Base-by-base conservation (phyloP, 257 asterid genomes). In the Linaria vulgaris region DNA sequence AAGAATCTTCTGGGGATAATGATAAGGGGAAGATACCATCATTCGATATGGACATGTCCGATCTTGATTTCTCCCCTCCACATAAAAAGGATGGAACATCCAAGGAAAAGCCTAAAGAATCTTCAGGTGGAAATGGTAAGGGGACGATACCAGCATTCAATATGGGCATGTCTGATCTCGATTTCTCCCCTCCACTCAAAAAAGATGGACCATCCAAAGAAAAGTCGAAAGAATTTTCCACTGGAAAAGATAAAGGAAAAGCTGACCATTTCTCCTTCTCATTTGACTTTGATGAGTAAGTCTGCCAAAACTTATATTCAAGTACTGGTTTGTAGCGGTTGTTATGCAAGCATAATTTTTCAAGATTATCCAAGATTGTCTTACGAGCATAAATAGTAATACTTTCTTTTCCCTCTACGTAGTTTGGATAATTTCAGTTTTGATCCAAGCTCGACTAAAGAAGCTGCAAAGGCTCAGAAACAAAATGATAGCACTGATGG, bases 271-370 rank as follows among this genome's bases (percentile, higher is more conserved):
- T 90, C 76, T 62, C 78, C 54, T 87, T 89, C 66, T 65, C 80
- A 57, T 87, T 92, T 80, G 99, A 89, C 83, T 89, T 92, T 74
- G 78, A 77, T 44, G 91, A 82, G 97, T 90, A 79, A 73, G 97
- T 73, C 31, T 58, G 65, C 71, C 19, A 34, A 62, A 16, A 1
- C 25, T 74, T 56, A 39, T 45, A 41, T 31, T 69, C 59, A 27
- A 2, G 4, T 27, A 2, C 56, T 17, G 21, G 54, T 46, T 56
- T 53, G 21, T 27, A 54, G 39, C 21, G 38, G 20, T 62, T 73
- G 54, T 43, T 37, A 34, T 69, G 46, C 72, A 44, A 34, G 25
- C 30, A 56, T 31, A 41, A 38, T 60, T 49, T 56, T 24, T 66
- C 58, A 23, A 59, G 19, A 43, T 53, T 64, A 30, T 61, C 12